A percentile compares a stretch with the other conserved stretches of the same genome.
phyloP scores from a whole-genome alignment of 2,329 filamentous ascomycete species.

The Gaeumannomyces tritici region DNA sequence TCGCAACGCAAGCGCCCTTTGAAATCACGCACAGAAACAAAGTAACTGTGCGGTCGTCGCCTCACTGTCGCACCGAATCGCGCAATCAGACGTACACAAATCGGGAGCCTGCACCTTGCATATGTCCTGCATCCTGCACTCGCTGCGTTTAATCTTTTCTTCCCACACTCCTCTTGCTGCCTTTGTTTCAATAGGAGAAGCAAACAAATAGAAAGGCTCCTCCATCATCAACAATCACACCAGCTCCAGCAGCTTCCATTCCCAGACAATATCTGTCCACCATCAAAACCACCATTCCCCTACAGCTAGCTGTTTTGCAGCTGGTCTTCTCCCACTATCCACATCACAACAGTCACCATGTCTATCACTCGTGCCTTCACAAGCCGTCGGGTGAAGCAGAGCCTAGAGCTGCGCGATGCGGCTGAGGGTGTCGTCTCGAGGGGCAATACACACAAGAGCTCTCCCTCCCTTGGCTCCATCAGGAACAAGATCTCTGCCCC shows the following conservation, averaged over 20 bases:
- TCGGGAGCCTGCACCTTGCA: not conserved
- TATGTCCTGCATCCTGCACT: not conserved
- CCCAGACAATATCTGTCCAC: not conserved
- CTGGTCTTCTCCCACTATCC: not conserved
- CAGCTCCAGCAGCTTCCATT: not conserved
- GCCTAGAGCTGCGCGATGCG: slow-evolving; percentile 33
- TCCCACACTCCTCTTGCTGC: not conserved
- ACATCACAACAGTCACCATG: slow-evolving; percentile 11
- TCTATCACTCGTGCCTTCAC: slow-evolving; percentile 60
- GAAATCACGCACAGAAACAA: slow-evolving; percentile 1
- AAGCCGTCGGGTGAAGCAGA: slow-evolving; percentile 55
- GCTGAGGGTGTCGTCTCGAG: slow-evolving; percentile 32
- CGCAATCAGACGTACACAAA: not conserved
- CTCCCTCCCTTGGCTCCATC: slow-evolving; percentile 34
- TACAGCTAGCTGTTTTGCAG: not conserved
- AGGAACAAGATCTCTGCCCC: slow-evolving; percentile 78
- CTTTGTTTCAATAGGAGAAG: not conserved
- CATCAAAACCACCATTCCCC: not conserved
- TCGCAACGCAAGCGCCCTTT: not conserved
- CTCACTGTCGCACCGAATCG: not conserved
- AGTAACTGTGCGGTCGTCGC: not conserved
- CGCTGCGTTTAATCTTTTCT: not conserved
- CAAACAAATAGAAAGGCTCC: not conserved
- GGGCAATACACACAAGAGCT: slow-evolving; percentile 36
- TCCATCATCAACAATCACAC: not conserved